Evolutionary conservation across 2,329 filamentous ascomycete species (phyloP), one percentile per base, ranked within the genome.

Genomic region (Colletotrichum costaricense): DNA sequence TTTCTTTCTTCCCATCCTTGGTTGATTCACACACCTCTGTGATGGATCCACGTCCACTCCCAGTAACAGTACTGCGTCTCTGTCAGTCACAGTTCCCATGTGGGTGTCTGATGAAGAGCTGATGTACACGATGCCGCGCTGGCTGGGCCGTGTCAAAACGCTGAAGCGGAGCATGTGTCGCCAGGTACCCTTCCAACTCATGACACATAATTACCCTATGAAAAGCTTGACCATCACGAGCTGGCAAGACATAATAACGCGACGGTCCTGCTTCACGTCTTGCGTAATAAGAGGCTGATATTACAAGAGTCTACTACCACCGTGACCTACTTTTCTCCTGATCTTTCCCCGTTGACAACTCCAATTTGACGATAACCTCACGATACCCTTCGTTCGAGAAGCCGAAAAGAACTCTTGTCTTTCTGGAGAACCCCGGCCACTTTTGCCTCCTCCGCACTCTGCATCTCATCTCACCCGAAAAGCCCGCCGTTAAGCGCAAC

Each of bases 191-290:
- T 63, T 76, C 73, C 74, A 60, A 49, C 49, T 28, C 67, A 81
- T 81, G 79, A 81, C 80, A 81, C 80, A 81, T 82, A 81, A 81
- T 81, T 82, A 81, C 79, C 77, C 79, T 77, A 81, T 81, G 74
- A 74, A 80, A 81, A 80, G 63, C 71, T 65, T 63, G 76, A 76
- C 74, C 75, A 78, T 79, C 76, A 77, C 76, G 76, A 75, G 75
- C 76, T 77, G 74, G 69, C 64, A 54, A 74, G 64, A 74, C 72
- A 69, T 76, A 71, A 73, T 74, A 75, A 75, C 67, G 67, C 70
- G 67, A 70, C 60, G 38, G 42, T 59, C 58, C 65, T 64, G 69
- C 33, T 64, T 56, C 42, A n/a, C 8, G 8, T 33, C 30, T 4
- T 56, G 30, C 16, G 30, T 64, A 59, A 14, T 16, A 11, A 59